Conservation (phyloP, 2,329 filamentous ascomycete genomes). For the Alternaria sp. region DNA sequence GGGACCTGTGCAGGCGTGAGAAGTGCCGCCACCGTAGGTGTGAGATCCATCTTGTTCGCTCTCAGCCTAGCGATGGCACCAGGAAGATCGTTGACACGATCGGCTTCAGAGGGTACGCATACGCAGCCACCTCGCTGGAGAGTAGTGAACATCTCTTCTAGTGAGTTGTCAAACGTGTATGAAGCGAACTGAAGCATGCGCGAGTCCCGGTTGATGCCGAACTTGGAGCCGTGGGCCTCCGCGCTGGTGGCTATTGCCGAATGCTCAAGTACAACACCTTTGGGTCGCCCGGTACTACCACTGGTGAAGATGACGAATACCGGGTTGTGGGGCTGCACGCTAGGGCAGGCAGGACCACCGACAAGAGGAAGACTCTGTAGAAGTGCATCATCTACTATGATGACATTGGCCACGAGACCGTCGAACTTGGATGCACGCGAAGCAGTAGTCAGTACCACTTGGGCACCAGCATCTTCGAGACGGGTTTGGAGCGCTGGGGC, state of each 20-base stretch:
- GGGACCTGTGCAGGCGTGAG: constrained; percentile 54
- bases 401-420: constrained; percentile 50
- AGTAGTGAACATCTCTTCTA: constrained; percentile 63
- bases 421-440: constrained; percentile 49
- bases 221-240: constrained; percentile 36
- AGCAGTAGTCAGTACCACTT: constrained; percentile 50
- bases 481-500: constrained; percentile 47
- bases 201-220: constrained; percentile 30
- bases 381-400: constrained; percentile 36
- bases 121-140: constrained; percentile 59
- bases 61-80: constrained; percentile 46
- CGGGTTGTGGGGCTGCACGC: constrained; percentile 33
- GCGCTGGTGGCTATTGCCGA: constrained; percentile 40
- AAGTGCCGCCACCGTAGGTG: constrained; percentile 63
- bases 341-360: constrained; percentile 21
- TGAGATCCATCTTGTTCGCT: constrained; percentile 56
- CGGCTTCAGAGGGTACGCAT: constrained; percentile 62
- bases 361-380: constrained; percentile 41
- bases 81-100: constrained; percentile 59
- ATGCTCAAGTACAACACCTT: constrained; percentile 44
- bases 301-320: constrained; percentile 44
- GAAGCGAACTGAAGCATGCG: constrained; percentile 51
- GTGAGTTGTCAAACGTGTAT: constrained; percentile 63
- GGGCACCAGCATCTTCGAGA: constrained; percentile 48
- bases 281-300: constrained; percentile 42